Conservation (phyloP, 2,329 filamentous ascomycete genomes). For the Niveomyces coronatus region DNA sequence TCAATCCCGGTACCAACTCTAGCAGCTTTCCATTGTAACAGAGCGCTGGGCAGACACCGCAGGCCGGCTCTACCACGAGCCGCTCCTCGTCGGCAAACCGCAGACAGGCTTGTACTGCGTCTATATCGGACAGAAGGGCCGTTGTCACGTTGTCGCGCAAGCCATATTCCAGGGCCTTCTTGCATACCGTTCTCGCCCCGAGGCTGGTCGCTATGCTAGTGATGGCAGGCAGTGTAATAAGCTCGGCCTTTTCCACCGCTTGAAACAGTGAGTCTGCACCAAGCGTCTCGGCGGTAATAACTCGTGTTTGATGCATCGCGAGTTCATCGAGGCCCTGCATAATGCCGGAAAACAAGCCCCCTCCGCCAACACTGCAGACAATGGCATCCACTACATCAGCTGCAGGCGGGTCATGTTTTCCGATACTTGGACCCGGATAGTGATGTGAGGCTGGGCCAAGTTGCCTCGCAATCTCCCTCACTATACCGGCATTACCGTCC, state of each 20-base stretch:
- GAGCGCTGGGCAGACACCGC: conserved; percentile 19
- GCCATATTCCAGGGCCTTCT: conserved; percentile 26
- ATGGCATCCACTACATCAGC: conserved; percentile 46
- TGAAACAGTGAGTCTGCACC: conserved; percentile 58
- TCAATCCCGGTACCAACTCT: conserved; percentile 15
- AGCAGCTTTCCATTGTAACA: conserved; percentile 17
- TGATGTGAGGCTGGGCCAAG: conserved; percentile 17
- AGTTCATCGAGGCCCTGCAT: conserved; percentile 46
- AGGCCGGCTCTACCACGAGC: conserved; percentile 21
- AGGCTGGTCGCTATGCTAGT: conserved; percentile 62
- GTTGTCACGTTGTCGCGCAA: conserved; percentile 17
- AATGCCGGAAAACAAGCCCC: conserved; percentile 67
- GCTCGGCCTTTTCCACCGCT: conserved; percentile 40
- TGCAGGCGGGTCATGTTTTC: conserved; percentile 59
- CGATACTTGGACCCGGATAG: conserved; percentile 42
- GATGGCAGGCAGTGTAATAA: conserved; percentile 56
- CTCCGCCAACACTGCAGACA: conserved; percentile 69
- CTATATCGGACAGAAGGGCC: conserved; percentile 18
- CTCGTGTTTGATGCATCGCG: conserved; percentile 22
- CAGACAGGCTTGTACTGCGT: conserved; percentile 18
- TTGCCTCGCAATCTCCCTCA: conserved; percentile 34
- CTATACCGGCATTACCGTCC: conserved; percentile 49
- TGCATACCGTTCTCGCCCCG: conserved; percentile 56
- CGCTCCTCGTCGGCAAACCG: conserved; percentile 20
- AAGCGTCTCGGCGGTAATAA: conserved; percentile 63